These are phyloP conservation scores for Paramecium pentaurelia DNA, from an alignment of 73 alveolate species.

Conservation along the genomic window DNA sequence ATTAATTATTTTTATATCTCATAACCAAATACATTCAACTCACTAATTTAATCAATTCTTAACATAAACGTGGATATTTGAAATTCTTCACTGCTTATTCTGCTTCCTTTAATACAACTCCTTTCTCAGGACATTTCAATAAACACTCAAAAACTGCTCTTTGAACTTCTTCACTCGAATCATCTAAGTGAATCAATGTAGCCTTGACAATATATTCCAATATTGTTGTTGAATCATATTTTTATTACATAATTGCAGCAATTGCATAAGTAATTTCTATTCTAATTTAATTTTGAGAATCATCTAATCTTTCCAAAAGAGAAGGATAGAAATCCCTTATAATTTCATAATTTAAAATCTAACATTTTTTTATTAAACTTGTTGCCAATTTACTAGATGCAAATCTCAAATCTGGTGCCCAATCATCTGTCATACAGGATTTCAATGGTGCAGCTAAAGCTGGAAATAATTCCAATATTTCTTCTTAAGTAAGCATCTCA, in stretches of 20 bases:
- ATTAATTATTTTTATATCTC: background rate
- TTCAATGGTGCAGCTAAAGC: constrained; percentile 83
- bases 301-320: constrained; percentile 93
- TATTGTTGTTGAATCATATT: constrained; percentile 75
- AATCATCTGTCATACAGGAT: constrained; percentile 92
- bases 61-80: constrained; percentile 21
- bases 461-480: constrained; percentile 71
- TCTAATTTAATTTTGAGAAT: constrained; percentile 90
- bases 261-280: constrained; percentile 82
- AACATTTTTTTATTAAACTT: constrained; percentile 67
- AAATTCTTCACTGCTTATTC: background rate
- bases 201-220: constrained; percentile 91
- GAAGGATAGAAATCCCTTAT: constrained; percentile 85
- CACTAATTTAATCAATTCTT: constrained; percentile 13
- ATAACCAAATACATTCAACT: background rate
- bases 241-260: constrained; percentile 71
- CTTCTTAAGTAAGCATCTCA: constrained; percentile 74
- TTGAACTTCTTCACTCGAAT: constrained; percentile 89
- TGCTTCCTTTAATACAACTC: background rate
- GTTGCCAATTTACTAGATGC: constrained; percentile 81
- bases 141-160: constrained; percentile 79
- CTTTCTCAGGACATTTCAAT: constrained; percentile 34
- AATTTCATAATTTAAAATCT: constrained; percentile 78
- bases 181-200: constrained; percentile 94
- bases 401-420: constrained; percentile 94